Base-by-base conservation (phyloP, 179 eudicot species). In the Drosera spatulata region DNA sequence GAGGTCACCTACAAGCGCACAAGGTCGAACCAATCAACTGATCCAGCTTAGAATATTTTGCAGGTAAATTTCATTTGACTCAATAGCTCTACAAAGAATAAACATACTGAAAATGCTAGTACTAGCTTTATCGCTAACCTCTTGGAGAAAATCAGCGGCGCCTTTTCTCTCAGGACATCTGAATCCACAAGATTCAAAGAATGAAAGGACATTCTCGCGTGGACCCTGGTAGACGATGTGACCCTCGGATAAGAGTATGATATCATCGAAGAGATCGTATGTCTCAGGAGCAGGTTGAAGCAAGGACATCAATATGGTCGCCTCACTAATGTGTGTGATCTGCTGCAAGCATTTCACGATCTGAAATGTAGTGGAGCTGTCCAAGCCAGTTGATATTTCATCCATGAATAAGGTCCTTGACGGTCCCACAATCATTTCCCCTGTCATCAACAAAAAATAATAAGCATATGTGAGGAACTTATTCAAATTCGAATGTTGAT, bases 211-310 rank as follows among this genome's bases (percentile, higher is more conserved):
- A 51, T 81, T 80, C 50, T 86, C 91, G 44, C 95, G 67, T 3
- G 99, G 97, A 69, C 99, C 99, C 59, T 86, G 87, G 59, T 93
- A 93, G 4, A 93, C 97, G 51, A 90, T 86, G 49, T 85, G 94
- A 57, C 99, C 99, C 68, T 93, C 97, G 0, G 97, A 90, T 42
- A 93, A 60, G 38, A 93, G 76, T 41, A 90, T 76, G 65, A 93
- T 66, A 47, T 93, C 99, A 51, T 93, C 99, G n/a, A 93, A 93
- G 46, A 93, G 87, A 43, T 93, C 91, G 43, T 84, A 93, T 2
- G 97, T 90, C 62, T 93, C 99, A 2, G 99, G 99, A 50, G 99
- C 95, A 0, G 99, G 99, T 62, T 93, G 99, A 51, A 93, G 85
- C 2, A 93, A 77, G 5, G 99, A 93, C 85, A 93, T 79, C 14